Percentiles rank a stretch among this genome's conserved stretches.
phyloP scores from a whole-genome alignment of 2,329 filamentous ascomycete species.

The Coniochaeta ligniaria region DNA sequence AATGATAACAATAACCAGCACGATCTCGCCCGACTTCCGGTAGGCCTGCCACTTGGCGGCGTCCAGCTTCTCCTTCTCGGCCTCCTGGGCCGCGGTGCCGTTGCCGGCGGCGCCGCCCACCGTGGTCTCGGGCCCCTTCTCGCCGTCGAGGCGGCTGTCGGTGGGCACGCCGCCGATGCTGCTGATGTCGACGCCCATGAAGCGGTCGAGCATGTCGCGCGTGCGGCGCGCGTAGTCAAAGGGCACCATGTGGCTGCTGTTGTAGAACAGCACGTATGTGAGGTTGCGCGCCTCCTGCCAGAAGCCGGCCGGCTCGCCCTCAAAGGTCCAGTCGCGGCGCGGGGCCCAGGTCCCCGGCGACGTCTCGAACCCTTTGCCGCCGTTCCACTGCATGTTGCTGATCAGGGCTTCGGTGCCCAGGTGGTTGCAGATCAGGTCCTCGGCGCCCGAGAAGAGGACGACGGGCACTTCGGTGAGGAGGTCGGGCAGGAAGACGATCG shows the following conservation, averaged over 20 bases:
- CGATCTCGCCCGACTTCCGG: constrained; percentile 77
- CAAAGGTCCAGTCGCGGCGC: constrained; percentile 90
- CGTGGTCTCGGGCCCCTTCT: constrained; percentile 70
- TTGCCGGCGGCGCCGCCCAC: constrained; percentile 61
- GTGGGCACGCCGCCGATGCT: constrained; percentile 75
- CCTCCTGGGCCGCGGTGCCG: constrained; percentile 55
- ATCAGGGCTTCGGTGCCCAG: constrained; percentile 89
- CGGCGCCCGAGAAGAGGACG: constrained; percentile 84
- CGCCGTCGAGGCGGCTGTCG: constrained; percentile 77
- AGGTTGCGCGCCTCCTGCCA: constrained; percentile 94
- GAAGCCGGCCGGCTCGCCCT: constrained; percentile 78
- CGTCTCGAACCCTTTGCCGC: constrained; percentile 82
- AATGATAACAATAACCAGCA: constrained; percentile 72
- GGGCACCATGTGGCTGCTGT: constrained; percentile 96
- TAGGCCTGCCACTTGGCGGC: constrained; percentile 86
- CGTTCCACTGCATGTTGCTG: constrained; percentile 85
- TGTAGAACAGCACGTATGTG: constrained; percentile 92
- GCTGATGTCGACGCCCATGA: constrained; percentile 87
- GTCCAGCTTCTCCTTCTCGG: constrained; percentile 65
- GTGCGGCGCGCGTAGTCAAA: constrained; percentile 83
- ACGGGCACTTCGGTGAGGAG: constrained; percentile 72
- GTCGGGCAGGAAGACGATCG: constrained; percentile 67
- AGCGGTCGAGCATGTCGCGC: constrained; percentile 94
- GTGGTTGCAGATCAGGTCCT: constrained; percentile 97
- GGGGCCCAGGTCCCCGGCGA: constrained; percentile 84